Conservation (phyloP, 495 filamentous ascomycete genomes). For the Aspergillus conjunctus region DNA sequence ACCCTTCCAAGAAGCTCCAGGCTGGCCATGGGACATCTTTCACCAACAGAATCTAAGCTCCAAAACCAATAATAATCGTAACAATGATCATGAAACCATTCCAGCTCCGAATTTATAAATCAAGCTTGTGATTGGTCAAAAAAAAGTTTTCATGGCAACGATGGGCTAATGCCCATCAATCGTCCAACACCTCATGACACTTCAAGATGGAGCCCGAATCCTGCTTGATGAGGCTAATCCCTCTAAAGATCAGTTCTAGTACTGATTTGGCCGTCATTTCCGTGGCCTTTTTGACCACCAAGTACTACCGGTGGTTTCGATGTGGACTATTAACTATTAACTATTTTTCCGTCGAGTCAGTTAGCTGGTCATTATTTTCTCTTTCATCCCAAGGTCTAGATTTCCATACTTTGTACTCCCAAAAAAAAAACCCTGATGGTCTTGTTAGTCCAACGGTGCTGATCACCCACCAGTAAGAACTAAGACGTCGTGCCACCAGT, state of each 20-base stretch:
- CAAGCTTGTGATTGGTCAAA: background rate
- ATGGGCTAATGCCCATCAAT: too few species aligned
- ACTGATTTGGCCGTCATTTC: constrained; percentile 26
- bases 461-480: constrained; percentile 3
- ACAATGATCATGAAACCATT: too few species aligned
- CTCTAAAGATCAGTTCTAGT: constrained; percentile 3
- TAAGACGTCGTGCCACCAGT: background rate
- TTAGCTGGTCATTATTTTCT: background rate
- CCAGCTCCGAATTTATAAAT: too few species aligned
- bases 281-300: constrained; percentile 15
- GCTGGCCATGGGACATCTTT: too few species aligned
- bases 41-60: background rate
- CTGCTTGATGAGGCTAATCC: constrained; percentile 9
- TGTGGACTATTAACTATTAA: background rate
- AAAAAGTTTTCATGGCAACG: background rate
- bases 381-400: background rate
- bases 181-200: too few species aligned
- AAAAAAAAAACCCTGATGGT: background rate
- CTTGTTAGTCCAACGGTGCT: background rate
- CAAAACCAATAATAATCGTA: too few species aligned
- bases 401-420: background rate
- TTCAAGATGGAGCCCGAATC: background rate
- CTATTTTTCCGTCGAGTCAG: background rate
- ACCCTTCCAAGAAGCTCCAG: background rate
- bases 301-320: background rate